Evolutionary conservation across 495 filamentous ascomycete genomes (phyloP).

Genomic region (Tuber melanosporum): DNA sequence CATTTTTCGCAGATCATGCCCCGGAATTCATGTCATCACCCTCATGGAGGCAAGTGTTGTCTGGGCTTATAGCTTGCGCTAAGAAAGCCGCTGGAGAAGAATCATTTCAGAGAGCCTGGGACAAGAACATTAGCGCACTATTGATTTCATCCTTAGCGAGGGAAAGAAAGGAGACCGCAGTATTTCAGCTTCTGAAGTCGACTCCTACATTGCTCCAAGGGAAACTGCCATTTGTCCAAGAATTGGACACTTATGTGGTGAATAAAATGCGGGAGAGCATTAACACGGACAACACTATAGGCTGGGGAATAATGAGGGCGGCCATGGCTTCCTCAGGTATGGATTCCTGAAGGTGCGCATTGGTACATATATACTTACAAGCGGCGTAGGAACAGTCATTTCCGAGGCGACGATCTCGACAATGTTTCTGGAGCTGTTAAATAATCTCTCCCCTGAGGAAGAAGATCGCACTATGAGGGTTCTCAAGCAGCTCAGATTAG

Average conservation of each 20-base stretch:
- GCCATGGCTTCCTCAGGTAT: conserved; percentile 45
- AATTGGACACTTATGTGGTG: conserved; percentile 33
- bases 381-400: conserved; percentile 1
- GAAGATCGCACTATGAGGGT: conserved; percentile 42
- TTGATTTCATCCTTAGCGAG: conserved; percentile 23
- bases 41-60: conserved; percentile 21
- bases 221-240: conserved; percentile 18
- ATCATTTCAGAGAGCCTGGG: conserved; percentile 25
- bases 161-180: conserved; percentile 23
- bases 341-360: neutral
- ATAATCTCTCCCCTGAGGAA: conserved; percentile 46
- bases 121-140: conserved; percentile 17
- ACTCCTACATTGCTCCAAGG: conserved; percentile 16
- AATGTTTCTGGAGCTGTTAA: conserved; percentile 45
- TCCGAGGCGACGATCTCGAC: conserved; percentile 29
- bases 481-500: conserved; percentile 45
- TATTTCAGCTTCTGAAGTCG: conserved; percentile 20
- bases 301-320: conserved; percentile 45
- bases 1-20: conserved; percentile 27
- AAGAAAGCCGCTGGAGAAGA: conserved; percentile 8
- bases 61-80: conserved; percentile 28
- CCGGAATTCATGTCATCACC: conserved; percentile 15
- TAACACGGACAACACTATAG: conserved; percentile 14
- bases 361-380: neutral
- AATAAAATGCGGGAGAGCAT: conserved; percentile 32